Base-by-base conservation (phyloP, 768 basidiomycete genomes). In the Leucocoprinus leucothites region DNA sequence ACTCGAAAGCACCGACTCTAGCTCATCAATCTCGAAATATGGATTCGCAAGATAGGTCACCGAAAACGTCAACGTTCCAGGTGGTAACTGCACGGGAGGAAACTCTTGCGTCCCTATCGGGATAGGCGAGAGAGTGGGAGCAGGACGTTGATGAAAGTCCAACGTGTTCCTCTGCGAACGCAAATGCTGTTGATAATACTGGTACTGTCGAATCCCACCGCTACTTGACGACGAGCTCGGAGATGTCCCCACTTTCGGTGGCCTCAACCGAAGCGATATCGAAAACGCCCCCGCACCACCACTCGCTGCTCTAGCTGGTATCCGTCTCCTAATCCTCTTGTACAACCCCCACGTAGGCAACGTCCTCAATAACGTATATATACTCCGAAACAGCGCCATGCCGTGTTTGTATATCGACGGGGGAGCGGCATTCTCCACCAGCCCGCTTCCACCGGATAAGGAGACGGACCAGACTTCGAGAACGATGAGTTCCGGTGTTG, bases 301-400 rank as follows among this genome's bases (percentile, higher is more conserved):
- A 11, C 31, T 31, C 5, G 31, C 31, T 11, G 31, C 31, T 11
- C 31, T 47, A 47, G 53, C 45, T 22, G 21, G 31, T 52, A 38
- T 35, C 53, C 57, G 40, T 46, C 41, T 38, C 9, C 83, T 76
- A 36, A 86, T 73, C 48, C 82, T 82, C 64, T 80, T 84, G 67
- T 79, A 79, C 48, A 87, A 78, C 66, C 81, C 86, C 89, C 89
- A 93, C 0, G 86, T 75, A 16, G 91, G 91, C 3, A 91, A 77
- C 22, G 90, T 76, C 51, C 89, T 79, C 44, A 92, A 75, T 41
- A 92, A 69, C 50, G 83, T 85, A 74, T 74, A 93, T 5, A 89
- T 64, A 64, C 87, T 89, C 48, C 91, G 80, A 73, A 92, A 93
- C 18, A 91, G 78, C 28, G 87, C 80, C 63, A 93, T 92, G 34